A percentile compares a stretch with the other conserved stretches of the same genome.
Evolutionary conservation across 2,329 filamentous ascomycete species (phyloP).

Genomic region (Xylariomycetidae sp.): DNA sequence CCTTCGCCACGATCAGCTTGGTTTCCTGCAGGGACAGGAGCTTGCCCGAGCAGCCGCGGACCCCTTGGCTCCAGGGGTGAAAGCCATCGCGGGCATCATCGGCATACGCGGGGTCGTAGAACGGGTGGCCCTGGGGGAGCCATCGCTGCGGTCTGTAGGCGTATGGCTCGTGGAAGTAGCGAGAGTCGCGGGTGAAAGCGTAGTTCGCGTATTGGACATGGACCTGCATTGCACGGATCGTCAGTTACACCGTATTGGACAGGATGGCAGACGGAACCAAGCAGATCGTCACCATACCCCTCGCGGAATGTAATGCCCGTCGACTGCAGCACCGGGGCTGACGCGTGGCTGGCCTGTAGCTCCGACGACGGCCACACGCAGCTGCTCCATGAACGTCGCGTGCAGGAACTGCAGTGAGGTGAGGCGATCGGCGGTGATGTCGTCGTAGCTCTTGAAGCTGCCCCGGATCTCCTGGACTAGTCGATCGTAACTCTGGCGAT

Average conservation of each 20-base stretch:
- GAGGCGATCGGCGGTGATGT: conserved; percentile 9
- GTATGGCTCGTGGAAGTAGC: conserved; percentile 5
- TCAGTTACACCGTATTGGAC: too few species aligned
- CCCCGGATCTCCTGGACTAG: conserved; percentile 10
- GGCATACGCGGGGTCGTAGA: conserved; percentile 3
- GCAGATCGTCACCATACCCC: too few species aligned
- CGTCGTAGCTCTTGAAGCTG: conserved; percentile 12
- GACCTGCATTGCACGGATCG: neutral
- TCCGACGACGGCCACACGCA: conserved; percentile 7
- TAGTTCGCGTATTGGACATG: neutral
- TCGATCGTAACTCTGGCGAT: conserved; percentile 1
- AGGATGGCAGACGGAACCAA: too few species aligned
- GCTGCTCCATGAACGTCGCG: conserved; percentile 10
- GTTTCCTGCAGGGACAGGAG: neutral
- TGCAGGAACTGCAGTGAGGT: conserved; percentile 9
- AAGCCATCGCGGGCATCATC: conserved; percentile 1
- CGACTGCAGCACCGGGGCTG: conserved; percentile 15
- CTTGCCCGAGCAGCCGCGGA: conserved; percentile 2
- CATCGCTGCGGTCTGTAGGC: conserved; percentile 6
- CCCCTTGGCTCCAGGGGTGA: conserved; percentile 2
- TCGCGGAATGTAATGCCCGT: conserved; percentile 14
- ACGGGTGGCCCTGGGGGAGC: conserved; percentile 6
- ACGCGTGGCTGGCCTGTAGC: conserved; percentile 10
- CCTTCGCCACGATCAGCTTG: conserved; percentile 6
- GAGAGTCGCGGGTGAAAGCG: conserved; percentile 2